Evolutionary conservation across 371 early-diverging fungal species (phyloP).

Genomic region (Gilbertella persicaria): DNA sequence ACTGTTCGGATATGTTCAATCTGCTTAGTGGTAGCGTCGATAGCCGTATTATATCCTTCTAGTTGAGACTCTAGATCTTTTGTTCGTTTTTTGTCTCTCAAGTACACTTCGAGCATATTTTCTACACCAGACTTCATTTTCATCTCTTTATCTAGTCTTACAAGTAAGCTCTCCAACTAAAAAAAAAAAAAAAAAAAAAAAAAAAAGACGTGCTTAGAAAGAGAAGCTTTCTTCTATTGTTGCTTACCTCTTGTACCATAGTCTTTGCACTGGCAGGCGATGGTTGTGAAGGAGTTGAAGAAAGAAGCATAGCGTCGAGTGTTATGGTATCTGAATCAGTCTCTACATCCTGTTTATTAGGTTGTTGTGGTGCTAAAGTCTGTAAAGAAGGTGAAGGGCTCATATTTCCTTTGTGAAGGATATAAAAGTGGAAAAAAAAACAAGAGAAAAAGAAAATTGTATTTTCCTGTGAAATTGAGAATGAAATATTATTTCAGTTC

Average conservation of each 20-base stretch:
- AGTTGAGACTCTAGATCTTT: conserved; percentile 56
- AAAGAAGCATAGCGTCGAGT: too few relatives aligned
- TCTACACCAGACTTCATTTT: conserved; percentile 54
- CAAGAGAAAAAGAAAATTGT: not conserved
- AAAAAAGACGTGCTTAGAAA: not conserved
- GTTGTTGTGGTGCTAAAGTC: not conserved
- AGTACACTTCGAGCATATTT: conserved; percentile 52
- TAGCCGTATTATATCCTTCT: conserved; percentile 41
- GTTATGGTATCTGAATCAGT: not conserved
- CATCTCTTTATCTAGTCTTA: conserved; percentile 36
- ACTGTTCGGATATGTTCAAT: conserved; percentile 47
- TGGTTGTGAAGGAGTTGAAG: not conserved
- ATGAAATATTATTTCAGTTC: too few relatives aligned
- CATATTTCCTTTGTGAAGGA: conserved; percentile 1
- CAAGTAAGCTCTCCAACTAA: conserved; percentile 29
- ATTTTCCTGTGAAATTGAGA: not conserved
- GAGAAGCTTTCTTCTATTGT: not conserved
- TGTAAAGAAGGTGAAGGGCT: conserved; percentile 19
- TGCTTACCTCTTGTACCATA: conserved; percentile 15
- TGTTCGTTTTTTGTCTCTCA: conserved; percentile 52
- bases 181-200: not conserved
- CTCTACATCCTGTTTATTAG: not conserved
- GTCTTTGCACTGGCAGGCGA: not conserved
- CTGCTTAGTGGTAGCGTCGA: conserved; percentile 45
- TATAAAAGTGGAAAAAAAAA: not conserved